Evolutionary conservation across 768 basidiomycete species (phyloP), one percentile per base, ranked within the genome.

Genomic region (Trametes cubensis): DNA sequence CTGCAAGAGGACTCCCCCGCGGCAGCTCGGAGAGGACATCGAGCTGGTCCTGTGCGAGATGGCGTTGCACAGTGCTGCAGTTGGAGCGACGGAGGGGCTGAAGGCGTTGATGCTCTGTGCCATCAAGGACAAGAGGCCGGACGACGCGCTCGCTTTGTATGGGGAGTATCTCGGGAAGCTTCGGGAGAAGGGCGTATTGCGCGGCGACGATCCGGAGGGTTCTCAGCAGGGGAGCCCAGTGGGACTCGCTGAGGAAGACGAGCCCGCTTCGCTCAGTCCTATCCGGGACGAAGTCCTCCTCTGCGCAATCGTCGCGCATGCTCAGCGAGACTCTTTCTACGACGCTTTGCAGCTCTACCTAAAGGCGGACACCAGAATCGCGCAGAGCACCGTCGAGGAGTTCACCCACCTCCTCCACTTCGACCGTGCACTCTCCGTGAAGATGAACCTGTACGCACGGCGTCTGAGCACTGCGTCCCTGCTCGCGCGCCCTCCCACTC

Each of bases 291-390:
- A 75, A 0, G 62, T 86, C 34, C 73, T 88, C 25, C 76, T 88
- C 34, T 78, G 79, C 13, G 85, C 78, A 6, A 74, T 84, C n/a
- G 76, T 83, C 21, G 91, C 91, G 17, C 75, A 85, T 70, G 86
- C 87, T 4, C 80, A 85, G 70, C 73, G 77, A 30, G 75, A 83
- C 67, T 77, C 80, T n/a, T 90, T 92, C 65, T 67, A 74, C n/a
- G 78, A 72, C 34, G 87, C 89, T 3, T 68, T 90, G 49, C 72
- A 73, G 45, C 69, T 71, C 5, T 84, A 75, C 60, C 64, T 84
- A 8, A 66, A 74, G 20, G 77, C 76, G 1, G 73, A 73, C 18
- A 70, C 77, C 47, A 78, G 73, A 1, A 65, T 85, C 39, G 67
- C 75, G 18, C 65, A 65, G 23, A 71, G 66, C 44, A 73, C 74